These are phyloP conservation scores for Russula vinacea DNA, from an alignment of 768 basidiomycete species.

Conservation along the genomic window DNA sequence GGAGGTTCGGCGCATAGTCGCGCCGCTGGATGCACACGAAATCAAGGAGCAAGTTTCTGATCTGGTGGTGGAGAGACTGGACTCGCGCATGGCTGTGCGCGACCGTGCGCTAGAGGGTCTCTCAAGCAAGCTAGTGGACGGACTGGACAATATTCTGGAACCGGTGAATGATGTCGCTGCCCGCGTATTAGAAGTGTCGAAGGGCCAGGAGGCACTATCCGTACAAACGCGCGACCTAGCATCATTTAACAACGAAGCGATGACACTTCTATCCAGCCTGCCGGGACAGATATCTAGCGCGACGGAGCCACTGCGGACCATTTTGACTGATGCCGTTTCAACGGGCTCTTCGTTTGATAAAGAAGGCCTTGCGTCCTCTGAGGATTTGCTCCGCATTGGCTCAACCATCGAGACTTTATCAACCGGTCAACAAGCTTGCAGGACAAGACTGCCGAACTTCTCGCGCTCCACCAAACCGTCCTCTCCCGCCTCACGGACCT, in stretches of 20 bases:
- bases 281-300: constrained; percentile 47
- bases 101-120: constrained; percentile 65
- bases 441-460: constrained; percentile 48
- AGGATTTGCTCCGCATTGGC: constrained; percentile 46
- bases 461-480: constrained; percentile 51
- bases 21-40: constrained; percentile 77
- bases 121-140: constrained; percentile 53
- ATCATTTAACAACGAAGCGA: constrained; percentile 42
- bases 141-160: constrained; percentile 46
- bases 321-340: constrained; percentile 32
- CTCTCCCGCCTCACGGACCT: constrained; percentile 53
- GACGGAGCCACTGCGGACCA: constrained; percentile 43
- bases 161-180: constrained; percentile 43
- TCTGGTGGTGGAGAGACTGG: constrained; percentile 80
- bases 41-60: constrained; percentile 89
- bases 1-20: constrained; percentile 69
- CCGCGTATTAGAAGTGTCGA: constrained; percentile 42
- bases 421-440: constrained; percentile 50
- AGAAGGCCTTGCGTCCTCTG: constrained; percentile 24
- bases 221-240: constrained; percentile 41
- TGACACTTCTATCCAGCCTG: constrained; percentile 45
- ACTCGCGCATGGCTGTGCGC: constrained; percentile 73
- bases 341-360: constrained; percentile 29
- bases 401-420: constrained; percentile 48
- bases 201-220: constrained; percentile 44